phyloP scores from a whole-genome alignment of 73 alveolate genomes.

The Paramecium pentaurelia region DNA sequence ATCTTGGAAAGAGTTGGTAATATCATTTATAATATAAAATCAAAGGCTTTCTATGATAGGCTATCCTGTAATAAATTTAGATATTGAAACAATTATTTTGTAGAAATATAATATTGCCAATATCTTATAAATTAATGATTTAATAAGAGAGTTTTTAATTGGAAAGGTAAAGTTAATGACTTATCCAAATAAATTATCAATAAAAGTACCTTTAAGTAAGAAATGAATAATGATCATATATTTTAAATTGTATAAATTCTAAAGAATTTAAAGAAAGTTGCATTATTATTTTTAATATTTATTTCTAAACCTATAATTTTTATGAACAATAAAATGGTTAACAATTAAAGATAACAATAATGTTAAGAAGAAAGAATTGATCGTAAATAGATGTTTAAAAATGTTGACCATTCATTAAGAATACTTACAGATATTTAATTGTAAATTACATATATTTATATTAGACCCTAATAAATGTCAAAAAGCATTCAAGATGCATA shows the following conservation, averaged over 20 bases:
- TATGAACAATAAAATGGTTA: background rate
- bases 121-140: background rate
- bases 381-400: background rate
- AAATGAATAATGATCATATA: background rate
- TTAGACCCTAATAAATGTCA: too few relatives aligned
- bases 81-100: background rate
- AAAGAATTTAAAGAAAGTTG: background rate
- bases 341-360: background rate
- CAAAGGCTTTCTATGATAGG: conserved; percentile 30
- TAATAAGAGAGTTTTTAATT: background rate
- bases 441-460: too few relatives aligned
- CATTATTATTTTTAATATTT: background rate
- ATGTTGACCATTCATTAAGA: too few relatives aligned
- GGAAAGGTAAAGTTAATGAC: background rate
- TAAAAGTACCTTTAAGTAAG: background rate
- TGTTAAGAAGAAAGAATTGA: background rate
- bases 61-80: background rate
- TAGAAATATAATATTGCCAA: conserved; percentile 36
- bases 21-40: background rate
- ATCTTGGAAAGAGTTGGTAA: conserved; percentile 41
- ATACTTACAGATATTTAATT: background rate
- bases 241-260: background rate
- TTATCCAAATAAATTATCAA: background rate
- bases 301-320: background rate
- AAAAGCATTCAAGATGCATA: background rate